Percentiles rank a stretch among this genome's conserved stretches.
These are phyloP conservation scores for Lepidium sativum DNA, from an alignment of 345 rosid genomes.

Conservation along the genomic window DNA sequence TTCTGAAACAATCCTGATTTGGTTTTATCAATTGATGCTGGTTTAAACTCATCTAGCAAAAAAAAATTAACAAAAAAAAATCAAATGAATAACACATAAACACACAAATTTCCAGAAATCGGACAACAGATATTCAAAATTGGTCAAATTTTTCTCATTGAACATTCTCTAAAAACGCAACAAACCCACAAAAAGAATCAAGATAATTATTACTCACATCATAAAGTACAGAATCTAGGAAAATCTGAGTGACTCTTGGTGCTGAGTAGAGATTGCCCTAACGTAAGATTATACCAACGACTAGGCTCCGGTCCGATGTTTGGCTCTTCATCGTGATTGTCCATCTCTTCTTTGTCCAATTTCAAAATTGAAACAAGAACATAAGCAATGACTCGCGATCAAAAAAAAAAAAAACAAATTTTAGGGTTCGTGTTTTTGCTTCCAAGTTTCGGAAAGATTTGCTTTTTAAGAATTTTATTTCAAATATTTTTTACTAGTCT, in stretches of 20 bases:
- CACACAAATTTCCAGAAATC: not conserved
- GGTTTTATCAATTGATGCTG: conserved; percentile 63
- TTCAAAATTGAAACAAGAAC: not conserved
- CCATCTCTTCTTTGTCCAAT: not conserved
- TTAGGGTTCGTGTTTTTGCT: not conserved
- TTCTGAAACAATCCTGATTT: conserved; percentile 53
- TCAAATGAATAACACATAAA: not conserved
- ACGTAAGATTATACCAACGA: conserved; percentile 54
- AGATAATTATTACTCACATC: conserved; percentile 32
- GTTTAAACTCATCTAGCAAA: conserved; percentile 67
- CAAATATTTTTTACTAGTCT: no score
- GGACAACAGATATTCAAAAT: no score
- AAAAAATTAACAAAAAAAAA: not conserved
- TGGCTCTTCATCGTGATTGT: conserved; percentile 42
- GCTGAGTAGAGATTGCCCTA: conserved; percentile 57
- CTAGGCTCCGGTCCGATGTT: conserved; percentile 51
- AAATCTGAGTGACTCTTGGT: conserved; percentile 25
- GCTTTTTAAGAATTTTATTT: no score
- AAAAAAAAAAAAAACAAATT: not conserved
- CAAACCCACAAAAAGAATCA: not conserved
- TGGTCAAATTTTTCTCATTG: not conserved
- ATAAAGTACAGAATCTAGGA: conserved; percentile 62
- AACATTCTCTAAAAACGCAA: not conserved
- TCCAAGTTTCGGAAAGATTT: no score
- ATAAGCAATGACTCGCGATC: not conserved